Base-by-base conservation (phyloP, 2,329 filamentous ascomycete genomes). In the Neopestalotiopsis sp. region DNA sequence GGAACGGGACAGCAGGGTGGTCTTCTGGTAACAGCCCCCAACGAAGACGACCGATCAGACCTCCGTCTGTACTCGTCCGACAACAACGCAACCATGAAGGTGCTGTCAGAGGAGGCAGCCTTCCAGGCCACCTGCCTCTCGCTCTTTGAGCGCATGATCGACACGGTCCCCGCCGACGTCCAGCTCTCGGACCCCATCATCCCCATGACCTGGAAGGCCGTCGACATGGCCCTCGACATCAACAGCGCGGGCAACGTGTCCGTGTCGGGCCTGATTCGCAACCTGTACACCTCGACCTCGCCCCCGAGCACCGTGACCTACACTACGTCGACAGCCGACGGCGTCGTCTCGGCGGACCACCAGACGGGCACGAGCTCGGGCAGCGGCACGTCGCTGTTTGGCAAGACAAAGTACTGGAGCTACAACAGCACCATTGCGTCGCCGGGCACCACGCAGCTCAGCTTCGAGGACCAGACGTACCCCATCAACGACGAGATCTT, bases 161-260 rank as follows among this genome's bases (percentile, higher is more conserved):
- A 65, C 24, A 65, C 62, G 6, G 62, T 65, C 4, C 62, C 62
- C 5, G 24, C n/a, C 4, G 62, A 40, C 24, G 38, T 52, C 24
- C n/a, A 34, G 14, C 62, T 65, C 62, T 45, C 62, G 1, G 62
- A 65, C 12, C 62, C 62, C 13, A 56, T 65, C 24, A 28, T 52
- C 6, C 62, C 62, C n/a, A 65, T 65, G 62, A 52, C 62, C 24
- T 65, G 62, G 62, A 65, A 65, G 42, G 62, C 62, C 14, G 62
- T 65, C 20, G 42, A 65, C 24, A 13, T 65, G 24, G 62, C 38
- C 6, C 10, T 52, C 10, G 62, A 65, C 32, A 17, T 65, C 12
- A 34, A 65, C 13, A 30, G n/a, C 3, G 17, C 38, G 24, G 62
- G 62, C 24, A 65, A 30, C 9, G 62, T 65, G 4, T 65, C 62